These are phyloP conservation scores for Fagus crenata DNA, from an alignment of 306 rosid species.

Conservation along the genomic window DNA sequence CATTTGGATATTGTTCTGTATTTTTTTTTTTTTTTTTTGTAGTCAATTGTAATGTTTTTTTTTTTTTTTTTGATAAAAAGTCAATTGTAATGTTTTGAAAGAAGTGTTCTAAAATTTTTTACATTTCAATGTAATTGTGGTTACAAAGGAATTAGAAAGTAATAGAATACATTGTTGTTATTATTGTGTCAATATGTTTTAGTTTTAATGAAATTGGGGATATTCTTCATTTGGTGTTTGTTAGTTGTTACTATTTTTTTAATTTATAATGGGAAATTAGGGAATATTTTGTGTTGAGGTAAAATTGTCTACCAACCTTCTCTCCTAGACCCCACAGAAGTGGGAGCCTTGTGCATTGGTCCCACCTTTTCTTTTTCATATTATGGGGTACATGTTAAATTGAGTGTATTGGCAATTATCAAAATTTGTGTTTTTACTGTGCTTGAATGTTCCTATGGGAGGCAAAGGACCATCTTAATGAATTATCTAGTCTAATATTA, in stretches of 20 bases:
- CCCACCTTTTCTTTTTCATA: no score
- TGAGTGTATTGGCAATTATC: no score
- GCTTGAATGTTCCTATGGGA: no score
- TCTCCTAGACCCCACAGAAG: no score
- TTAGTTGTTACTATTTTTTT: not conserved
- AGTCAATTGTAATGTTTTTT: no score
- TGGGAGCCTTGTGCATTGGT: no score
- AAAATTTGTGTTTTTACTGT: no score
- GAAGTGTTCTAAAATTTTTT: conserved; percentile 12
- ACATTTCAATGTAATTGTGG: conserved; percentile 13
- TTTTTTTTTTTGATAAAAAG: no score
- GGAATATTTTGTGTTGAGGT: not conserved
- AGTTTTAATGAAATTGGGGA: not conserved
- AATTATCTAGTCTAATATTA: not conserved
- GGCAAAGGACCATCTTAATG: not conserved
- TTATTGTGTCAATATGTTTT: not conserved
- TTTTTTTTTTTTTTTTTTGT: conserved; percentile 36
- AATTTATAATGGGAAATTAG: not conserved
- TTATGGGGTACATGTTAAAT: no score
- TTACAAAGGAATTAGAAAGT: conserved; percentile 23
- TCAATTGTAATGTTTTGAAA: conserved; percentile 14
- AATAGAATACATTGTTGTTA: not conserved
- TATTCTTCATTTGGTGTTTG: not conserved
- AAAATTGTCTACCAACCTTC: no score
- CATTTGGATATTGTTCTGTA: conserved; percentile 4